Evolutionary conservation across 805 yeast genomes (phyloP), one percentile per base, ranked within the genome.

Genomic region (Yamadazyma kitorensis): DNA sequence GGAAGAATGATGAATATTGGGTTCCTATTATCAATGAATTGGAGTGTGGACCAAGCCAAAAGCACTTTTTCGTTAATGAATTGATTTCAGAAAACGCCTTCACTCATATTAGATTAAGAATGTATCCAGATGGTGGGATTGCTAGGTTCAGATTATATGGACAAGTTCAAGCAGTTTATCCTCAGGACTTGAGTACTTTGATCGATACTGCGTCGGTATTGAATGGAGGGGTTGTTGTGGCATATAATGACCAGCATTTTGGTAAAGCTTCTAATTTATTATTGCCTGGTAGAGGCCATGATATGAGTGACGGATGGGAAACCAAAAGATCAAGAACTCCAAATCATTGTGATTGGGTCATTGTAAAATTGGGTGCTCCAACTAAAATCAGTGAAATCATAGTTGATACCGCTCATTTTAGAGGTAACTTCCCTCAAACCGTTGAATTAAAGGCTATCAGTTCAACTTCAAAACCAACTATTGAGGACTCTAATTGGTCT

Each of bases 291-390:
- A 78, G 97, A 41, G 98, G 98, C 33, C 76, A 73, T 49, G 96
- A 91, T 59, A 91, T 91, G 98, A 78, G 93, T 32, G 98, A 93
- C 54, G 98, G 98, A 10, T 91, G 98, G 98, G 98, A 91, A 58
- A 91, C 98, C 16, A 78, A 76, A 49, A 78, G 98, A 57, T 87
- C 96, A 2, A 75, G 98, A 56, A 69, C 65, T 9, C 76, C 80
- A 4, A 88, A 86, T 27, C 98, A 91, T 57, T 79, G 76, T 24
- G 98, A 91, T 67, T 91, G 96, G 96, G 96, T 79, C 2, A 75
- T 86, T 33, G 74, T 91, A 39, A 77, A 82, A 48, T 72, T 91
- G 34, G 97, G 96, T 13, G 77, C 81, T 21, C 52, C 56, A 27
- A 69, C 86, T 3, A 68, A 68, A 11, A 68, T 87, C 34, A 63